These are phyloP conservation scores for Aureobasidium sp. DNA, from an alignment of 2,329 filamentous ascomycete genomes.

Conservation along the genomic window DNA sequence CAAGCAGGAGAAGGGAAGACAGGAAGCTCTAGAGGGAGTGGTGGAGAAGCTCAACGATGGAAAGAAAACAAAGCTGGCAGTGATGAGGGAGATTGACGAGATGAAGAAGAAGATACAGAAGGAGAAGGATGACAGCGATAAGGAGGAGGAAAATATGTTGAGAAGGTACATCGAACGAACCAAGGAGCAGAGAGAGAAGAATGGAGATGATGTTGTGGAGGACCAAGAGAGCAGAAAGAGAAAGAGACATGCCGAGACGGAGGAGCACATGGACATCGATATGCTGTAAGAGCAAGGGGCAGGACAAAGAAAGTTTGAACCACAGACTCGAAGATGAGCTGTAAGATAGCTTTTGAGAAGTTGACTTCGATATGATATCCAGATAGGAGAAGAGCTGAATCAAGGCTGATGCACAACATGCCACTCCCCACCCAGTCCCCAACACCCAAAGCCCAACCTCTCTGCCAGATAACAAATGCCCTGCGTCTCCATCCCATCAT, in stretches of 20 bases:
- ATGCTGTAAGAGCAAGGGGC: not conserved
- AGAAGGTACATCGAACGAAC: not conserved
- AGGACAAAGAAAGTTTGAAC: not conserved
- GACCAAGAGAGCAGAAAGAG: not conserved
- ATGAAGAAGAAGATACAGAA: not conserved
- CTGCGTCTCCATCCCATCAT: conserved; percentile 31
- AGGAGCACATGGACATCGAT: not conserved
- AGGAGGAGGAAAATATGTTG: not conserved
- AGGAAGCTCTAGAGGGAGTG: not conserved
- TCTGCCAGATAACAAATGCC: conserved; percentile 26
- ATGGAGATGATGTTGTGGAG: not conserved
- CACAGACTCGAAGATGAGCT: not conserved
- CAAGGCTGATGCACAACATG: not conserved
- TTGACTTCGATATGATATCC: not conserved
- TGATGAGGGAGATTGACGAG: not conserved
- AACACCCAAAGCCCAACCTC: not conserved
- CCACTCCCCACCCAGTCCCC: not conserved
- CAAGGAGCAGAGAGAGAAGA: not conserved
- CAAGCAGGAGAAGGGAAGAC: not conserved
- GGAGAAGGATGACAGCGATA: not conserved
- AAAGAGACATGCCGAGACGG: not conserved
- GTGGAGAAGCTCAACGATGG: not conserved
- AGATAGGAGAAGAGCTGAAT: not conserved
- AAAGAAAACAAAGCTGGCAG: not conserved
- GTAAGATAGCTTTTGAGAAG: not conserved